Evolutionary conservation across 352 stramenopile species (phyloP).

Genomic region (Thalassiosira mediterranea): DNA sequence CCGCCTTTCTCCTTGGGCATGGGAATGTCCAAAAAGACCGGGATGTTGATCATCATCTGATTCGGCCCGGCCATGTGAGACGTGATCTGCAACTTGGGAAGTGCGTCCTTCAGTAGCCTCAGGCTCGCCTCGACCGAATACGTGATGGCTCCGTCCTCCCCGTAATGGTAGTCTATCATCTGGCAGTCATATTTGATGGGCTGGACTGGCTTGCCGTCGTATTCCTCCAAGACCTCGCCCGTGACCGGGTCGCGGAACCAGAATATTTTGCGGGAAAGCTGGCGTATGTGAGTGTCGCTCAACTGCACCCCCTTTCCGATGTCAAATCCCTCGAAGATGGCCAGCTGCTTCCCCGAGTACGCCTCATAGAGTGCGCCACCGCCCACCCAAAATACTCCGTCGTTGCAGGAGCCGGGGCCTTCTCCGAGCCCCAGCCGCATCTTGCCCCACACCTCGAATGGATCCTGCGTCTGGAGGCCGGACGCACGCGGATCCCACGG

Average conservation of each 20-base stretch:
- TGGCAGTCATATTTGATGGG: constrained; percentile 55
- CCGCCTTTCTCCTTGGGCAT: constrained; percentile 23
- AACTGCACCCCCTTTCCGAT: constrained; percentile 45
- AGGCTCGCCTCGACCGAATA: constrained; percentile 39
- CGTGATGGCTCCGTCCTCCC: constrained; percentile 27
- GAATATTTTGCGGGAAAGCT: constrained; percentile 61
- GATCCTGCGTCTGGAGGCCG: constrained; percentile 7
- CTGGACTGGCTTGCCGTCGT: constrained; percentile 36
- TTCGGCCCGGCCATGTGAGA: constrained; percentile 22
- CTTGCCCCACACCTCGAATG: constrained; percentile 48
- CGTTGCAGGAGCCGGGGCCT: constrained; percentile 23
- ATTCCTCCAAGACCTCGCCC: constrained; percentile 50
- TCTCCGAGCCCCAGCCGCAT: constrained; percentile 37
- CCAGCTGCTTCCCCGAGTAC: constrained; percentile 43
- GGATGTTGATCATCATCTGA: constrained; percentile 50
- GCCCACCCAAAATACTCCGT: constrained; percentile 50
- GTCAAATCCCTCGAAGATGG: constrained; percentile 57
- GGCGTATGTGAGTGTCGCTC: constrained; percentile 34
- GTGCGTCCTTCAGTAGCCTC: constrained; percentile 24
- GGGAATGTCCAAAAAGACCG: constrained; percentile 56
- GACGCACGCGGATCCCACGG: constrained; percentile 14
- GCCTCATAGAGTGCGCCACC: constrained; percentile 44
- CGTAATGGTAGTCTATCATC: constrained; percentile 54
- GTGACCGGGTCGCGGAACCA: constrained; percentile 53
- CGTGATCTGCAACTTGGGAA: constrained; percentile 49